Percentiles rank a stretch among this genome's conserved stretches.
phyloP scores from a whole-genome alignment of 495 filamentous ascomycete genomes.

The Sabuloglossum arenarium region DNA sequence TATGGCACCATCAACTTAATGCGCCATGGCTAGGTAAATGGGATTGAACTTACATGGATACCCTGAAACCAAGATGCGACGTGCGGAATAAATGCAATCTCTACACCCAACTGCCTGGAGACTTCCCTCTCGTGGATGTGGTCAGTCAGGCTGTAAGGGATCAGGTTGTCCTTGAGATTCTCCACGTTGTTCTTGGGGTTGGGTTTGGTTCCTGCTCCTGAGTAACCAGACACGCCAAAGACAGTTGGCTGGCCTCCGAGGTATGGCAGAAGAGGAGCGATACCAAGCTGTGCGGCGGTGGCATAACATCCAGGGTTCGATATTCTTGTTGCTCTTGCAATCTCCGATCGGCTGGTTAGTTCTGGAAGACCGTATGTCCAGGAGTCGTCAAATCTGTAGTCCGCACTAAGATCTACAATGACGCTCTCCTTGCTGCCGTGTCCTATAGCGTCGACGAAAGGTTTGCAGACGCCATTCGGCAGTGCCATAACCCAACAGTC shows the following conservation, averaged over 20 bases:
- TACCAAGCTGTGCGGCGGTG: slow-evolving; percentile 85
- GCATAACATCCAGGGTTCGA: slow-evolving; percentile 94
- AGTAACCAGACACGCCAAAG: slow-evolving; percentile 92
- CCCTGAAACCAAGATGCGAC: slow-evolving; percentile 97
- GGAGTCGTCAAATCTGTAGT: slow-evolving; percentile 74
- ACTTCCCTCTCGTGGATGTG: slow-evolving; percentile 96
- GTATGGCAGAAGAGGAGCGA: slow-evolving; percentile 60
- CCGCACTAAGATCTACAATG: slow-evolving; percentile 83
- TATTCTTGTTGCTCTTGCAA: slow-evolving; percentile 69
- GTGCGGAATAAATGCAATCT: slow-evolving; percentile 81
- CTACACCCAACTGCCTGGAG: slow-evolving; percentile 48
- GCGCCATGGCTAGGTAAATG: neutral
- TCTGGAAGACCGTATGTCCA: slow-evolving; percentile 97
- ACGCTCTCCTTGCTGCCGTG: slow-evolving; percentile 51
- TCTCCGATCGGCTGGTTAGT: slow-evolving; percentile 52
- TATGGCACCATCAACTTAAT: slow-evolving; percentile 9
- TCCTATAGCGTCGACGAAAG: slow-evolving; percentile 81
- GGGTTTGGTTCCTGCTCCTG: slow-evolving; percentile 89
- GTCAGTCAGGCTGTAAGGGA: slow-evolving; percentile 81
- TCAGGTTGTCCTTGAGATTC: slow-evolving; percentile 72
- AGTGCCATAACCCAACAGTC: slow-evolving; percentile 99
- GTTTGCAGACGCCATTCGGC: slow-evolving; percentile 92
- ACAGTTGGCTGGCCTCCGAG: slow-evolving; percentile 65
- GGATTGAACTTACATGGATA: slow-evolving; percentile 31
- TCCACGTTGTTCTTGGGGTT: slow-evolving; percentile 87